These are phyloP conservation scores for Penicillium sp. DNA, from an alignment of 2,329 filamentous ascomycete species.

Conservation along the genomic window DNA sequence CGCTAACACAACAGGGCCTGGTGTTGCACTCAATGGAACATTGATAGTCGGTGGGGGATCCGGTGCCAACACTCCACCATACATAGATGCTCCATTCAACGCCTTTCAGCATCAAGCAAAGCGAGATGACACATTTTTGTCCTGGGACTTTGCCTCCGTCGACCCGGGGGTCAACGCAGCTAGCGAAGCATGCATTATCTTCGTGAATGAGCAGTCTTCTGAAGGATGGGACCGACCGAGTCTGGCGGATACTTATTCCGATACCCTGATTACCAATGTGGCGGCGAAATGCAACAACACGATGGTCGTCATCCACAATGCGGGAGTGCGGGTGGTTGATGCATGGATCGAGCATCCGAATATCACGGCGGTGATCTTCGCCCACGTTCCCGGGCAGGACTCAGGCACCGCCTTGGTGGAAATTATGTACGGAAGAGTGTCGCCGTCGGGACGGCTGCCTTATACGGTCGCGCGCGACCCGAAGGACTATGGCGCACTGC, in stretches of 20 bases:
- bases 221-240: constrained; percentile 33
- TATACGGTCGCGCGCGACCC: too few relatives aligned
- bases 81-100: too few relatives aligned
- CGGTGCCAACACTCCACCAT: too few relatives aligned
- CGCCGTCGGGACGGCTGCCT: too few relatives aligned
- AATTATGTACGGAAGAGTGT: constrained; percentile 29
- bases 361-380: constrained; percentile 56
- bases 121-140: too few relatives aligned
- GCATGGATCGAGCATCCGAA: constrained; percentile 55
- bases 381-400: constrained; percentile 57
- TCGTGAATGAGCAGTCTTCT: constrained; percentile 48
- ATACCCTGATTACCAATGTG: constrained; percentile 50
- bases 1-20: too few relatives aligned
- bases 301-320: constrained; percentile 58
- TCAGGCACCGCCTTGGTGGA: constrained; percentile 49
- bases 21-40: too few relatives aligned
- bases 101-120: too few relatives aligned
- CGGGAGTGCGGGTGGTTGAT: constrained; percentile 49
- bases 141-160: too few relatives aligned
- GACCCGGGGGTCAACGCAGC: too few relatives aligned
- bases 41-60: too few relatives aligned
- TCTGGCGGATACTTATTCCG: constrained; percentile 39
- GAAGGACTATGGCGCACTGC: too few relatives aligned
- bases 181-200: constrained; percentile 42
- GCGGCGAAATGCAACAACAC: constrained; percentile 54